These are phyloP conservation scores for Eimeria praecox DNA, from an alignment of 169 alveolate genomes.

Conservation along the genomic window DNA sequence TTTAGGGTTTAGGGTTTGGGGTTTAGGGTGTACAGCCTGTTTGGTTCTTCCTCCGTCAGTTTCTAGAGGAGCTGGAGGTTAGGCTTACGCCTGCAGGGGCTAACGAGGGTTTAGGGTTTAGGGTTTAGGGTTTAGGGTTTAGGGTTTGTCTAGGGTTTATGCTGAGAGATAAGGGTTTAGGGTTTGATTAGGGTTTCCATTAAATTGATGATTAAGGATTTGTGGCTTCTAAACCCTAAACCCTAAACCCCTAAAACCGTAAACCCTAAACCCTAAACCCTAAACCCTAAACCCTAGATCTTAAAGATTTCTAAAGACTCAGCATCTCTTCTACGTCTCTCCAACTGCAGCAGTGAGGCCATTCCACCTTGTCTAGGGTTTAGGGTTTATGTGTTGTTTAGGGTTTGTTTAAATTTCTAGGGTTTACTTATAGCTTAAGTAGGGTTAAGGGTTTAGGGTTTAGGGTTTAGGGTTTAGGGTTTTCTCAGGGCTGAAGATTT, in stretches of 20 bases:
- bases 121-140: slow-evolving; percentile 1
- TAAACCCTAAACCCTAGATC: slow-evolving; percentile 16
- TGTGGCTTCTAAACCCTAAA: background rate
- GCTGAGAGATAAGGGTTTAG: background rate
- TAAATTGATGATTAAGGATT: too few species aligned
- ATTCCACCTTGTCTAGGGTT: slow-evolving; percentile 30
- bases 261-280: slow-evolving; percentile 59
- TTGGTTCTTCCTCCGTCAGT: too few species aligned
- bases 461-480: too few species aligned
- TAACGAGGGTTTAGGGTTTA: too few species aligned
- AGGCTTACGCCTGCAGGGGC: too few species aligned
- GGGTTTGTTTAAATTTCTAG: background rate
- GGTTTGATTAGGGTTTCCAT: slow-evolving; percentile 2
- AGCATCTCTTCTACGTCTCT: background rate
- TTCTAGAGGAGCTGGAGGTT: too few species aligned
- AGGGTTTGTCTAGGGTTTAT: too few species aligned
- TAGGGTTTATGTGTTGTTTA: background rate
- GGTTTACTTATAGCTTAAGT: too few species aligned
- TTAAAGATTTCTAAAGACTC: background rate
- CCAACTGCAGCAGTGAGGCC: too few species aligned
- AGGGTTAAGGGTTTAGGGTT: too few species aligned
- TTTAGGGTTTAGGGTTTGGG: slow-evolving; percentile 1
- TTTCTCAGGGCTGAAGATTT: too few species aligned
- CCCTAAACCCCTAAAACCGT: background rate
- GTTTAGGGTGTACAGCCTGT: too few species aligned